Base-by-base conservation (phyloP, 345 rosid genomes). In the Eucalyptus polyanthemos region DNA sequence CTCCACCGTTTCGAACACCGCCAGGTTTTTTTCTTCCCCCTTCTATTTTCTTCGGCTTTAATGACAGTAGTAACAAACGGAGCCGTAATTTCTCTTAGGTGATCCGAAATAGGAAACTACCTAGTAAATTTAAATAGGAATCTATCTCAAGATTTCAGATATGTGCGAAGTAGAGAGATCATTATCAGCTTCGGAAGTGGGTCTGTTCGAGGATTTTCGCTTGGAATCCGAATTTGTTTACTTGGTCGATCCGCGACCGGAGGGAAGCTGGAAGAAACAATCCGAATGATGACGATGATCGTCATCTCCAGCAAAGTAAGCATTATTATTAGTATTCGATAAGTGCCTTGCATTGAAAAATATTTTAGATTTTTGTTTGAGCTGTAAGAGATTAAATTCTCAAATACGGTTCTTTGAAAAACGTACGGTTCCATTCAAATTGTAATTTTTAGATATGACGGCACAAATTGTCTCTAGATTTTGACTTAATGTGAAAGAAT, bases 281-380 rank as follows among this genome's bases (percentile, higher is more conserved):
- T 65, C 3, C 0, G 40, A 65, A 65, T 8, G 21, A 65, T 14
- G 76, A n/a, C 0, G 1, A 53, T 53, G 0, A 65, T 65, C 40
- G n/a, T 65, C 76, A 65, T 65, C 21, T 65, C 11, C 19, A 65
- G 21, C 37, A n/a, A 65, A 65, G 21, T n/a, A 15, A n/a, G 16
- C 17, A n/a, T 1, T 60, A 60, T 9, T 11, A 27, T 27, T 27
- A 65, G 76, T 0, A 14, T n/a, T 13, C 1, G 76, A 65, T 65
- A 1, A 65, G 21, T 0, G 15, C 34, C 37, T n/a, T 2, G 37
- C 76, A 65, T 31, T 65, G 31, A 27, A 65, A 65, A 29, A 14
- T 53, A 53, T 53, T 19, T 19, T 19, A 19, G 56, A 53, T 53
- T 53, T 17, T 53, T 53, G 56, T 53, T 17, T 53, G 56, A 53